These are phyloP conservation scores for Tulasnella sp. DNA, from an alignment of 768 basidiomycete species.

Conservation along the genomic window DNA sequence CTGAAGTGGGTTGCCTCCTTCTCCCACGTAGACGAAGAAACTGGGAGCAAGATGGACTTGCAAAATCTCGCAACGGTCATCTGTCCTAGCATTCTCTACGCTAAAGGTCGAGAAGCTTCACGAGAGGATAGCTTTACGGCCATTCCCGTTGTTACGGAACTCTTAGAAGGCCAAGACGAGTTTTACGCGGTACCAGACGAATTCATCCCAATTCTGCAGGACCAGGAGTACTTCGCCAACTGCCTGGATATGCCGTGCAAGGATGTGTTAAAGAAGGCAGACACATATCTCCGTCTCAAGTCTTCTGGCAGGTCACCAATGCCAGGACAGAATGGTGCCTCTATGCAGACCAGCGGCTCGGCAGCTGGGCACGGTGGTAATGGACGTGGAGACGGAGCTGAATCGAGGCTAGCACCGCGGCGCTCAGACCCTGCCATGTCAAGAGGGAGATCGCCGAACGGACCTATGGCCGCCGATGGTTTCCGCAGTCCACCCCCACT, in stretches of 20 bases:
- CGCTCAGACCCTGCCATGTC: constrained; percentile 27
- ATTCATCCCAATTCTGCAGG: constrained; percentile 76
- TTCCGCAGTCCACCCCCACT: constrained; percentile 18
- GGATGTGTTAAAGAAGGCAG: constrained; percentile 93
- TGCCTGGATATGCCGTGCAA: constrained; percentile 86
- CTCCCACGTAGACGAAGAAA: constrained; percentile 95
- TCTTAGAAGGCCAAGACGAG: constrained; percentile 92
- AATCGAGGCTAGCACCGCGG: constrained; percentile 19
- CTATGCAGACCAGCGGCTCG: constrained; percentile 3
- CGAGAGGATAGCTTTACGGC: constrained; percentile 91
- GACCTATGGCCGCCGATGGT: neutral
- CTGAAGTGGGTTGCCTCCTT: constrained; percentile 99
- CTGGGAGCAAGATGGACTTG: constrained; percentile 98
- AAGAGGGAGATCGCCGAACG: constrained; percentile 24
- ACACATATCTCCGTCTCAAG: constrained; percentile 60
- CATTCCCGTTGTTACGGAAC: constrained; percentile 76
- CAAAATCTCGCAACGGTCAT: constrained; percentile 95
- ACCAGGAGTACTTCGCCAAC: constrained; percentile 88
- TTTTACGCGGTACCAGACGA: constrained; percentile 93
- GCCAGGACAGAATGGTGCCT: constrained; percentile 3
- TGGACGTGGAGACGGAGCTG: constrained; percentile 21
- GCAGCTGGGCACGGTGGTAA: neutral
- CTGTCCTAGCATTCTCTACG: constrained; percentile 93
- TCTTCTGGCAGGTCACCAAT: constrained; percentile 16
- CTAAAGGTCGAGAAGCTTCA: constrained; percentile 72